Conservation (phyloP, 768 basidiomycete genomes). For the Termitomyces titanicus region DNA sequence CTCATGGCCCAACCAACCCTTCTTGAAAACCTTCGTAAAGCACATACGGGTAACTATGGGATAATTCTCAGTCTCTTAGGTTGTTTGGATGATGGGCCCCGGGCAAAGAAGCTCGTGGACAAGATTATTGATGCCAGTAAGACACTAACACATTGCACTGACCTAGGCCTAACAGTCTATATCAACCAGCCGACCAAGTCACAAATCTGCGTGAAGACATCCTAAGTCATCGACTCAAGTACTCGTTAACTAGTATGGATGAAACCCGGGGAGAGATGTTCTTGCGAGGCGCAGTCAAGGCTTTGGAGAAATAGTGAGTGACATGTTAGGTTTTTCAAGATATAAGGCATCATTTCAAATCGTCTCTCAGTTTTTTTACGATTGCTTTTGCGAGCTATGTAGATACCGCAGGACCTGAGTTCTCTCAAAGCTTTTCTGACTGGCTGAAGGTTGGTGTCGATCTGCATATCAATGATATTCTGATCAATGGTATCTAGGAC, state of each 20-base stretch:
- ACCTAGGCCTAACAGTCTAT: not conserved
- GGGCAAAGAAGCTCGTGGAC: conserved; percentile 89
- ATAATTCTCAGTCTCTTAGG: conserved; percentile 89
- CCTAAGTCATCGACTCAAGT: conserved; percentile 75
- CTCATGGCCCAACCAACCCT: conserved; percentile 77
- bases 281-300: conserved; percentile 65
- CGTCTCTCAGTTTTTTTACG: conserved; percentile 73
- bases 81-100: conserved; percentile 83
- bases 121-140: conserved; percentile 74
- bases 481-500: conserved; percentile 32
- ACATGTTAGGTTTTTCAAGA: not conserved
- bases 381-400: conserved; percentile 92
- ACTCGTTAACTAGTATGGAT: conserved; percentile 78
- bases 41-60: conserved; percentile 89
- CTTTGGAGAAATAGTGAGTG: conserved; percentile 87
- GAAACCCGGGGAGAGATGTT: conserved; percentile 54
- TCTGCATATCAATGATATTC: not conserved
- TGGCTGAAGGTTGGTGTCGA: conserved; percentile 69
- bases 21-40: conserved; percentile 84
- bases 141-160: conserved; percentile 15
- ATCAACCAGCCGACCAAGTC: conserved; percentile 78
- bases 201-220: conserved; percentile 90
- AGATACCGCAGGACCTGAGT: conserved; percentile 49
- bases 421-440: conserved; percentile 70
- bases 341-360: not conserved